These are phyloP conservation scores for Hansenula sp. DNA, from an alignment of 1,139 yeast species.

Conservation along the genomic window DNA sequence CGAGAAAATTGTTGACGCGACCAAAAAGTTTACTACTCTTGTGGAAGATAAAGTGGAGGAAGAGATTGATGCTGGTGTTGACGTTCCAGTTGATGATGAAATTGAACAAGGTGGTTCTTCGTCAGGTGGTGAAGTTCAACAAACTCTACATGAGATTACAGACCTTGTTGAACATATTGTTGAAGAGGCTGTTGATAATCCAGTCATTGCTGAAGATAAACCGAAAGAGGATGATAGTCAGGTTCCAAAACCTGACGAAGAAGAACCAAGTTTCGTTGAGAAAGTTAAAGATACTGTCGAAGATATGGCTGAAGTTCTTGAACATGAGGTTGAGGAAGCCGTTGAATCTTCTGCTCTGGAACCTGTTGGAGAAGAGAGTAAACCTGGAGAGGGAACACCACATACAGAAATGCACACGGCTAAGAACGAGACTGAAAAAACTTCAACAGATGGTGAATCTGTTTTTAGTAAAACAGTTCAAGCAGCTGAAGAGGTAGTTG, in stretches of 20 bases:
- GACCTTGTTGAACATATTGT: constrained; percentile 1
- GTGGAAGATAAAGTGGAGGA: constrained; percentile 1
- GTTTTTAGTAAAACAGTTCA: background rate
- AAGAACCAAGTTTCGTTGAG: constrained; percentile 3
- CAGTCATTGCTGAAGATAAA: background rate
- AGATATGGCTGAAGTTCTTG: background rate
- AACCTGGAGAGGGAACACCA: background rate
- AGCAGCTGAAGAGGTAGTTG: background rate
- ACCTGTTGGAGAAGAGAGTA: too few species aligned
- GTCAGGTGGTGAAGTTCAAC: too few species aligned
- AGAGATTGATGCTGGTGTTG: background rate
- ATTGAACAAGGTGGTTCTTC: too few species aligned
- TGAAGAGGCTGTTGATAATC: constrained; percentile 1
- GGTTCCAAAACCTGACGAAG: background rate
- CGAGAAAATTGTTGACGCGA: background rate
- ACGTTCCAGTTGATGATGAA: background rate
- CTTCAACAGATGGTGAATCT: background rate
- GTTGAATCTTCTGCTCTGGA: too few species aligned
- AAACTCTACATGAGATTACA: constrained; percentile 5
- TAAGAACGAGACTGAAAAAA: background rate
- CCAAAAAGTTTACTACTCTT: background rate
- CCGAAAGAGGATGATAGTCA: too few species aligned
- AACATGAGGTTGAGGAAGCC: constrained; percentile 1
- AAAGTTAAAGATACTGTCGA: background rate
- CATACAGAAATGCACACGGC: too few species aligned